Percentiles rank a stretch among this genome's conserved stretches.
Evolutionary conservation across 2,329 filamentous ascomycete genomes (phyloP).

Genomic region (Talaromyces sp.): DNA sequence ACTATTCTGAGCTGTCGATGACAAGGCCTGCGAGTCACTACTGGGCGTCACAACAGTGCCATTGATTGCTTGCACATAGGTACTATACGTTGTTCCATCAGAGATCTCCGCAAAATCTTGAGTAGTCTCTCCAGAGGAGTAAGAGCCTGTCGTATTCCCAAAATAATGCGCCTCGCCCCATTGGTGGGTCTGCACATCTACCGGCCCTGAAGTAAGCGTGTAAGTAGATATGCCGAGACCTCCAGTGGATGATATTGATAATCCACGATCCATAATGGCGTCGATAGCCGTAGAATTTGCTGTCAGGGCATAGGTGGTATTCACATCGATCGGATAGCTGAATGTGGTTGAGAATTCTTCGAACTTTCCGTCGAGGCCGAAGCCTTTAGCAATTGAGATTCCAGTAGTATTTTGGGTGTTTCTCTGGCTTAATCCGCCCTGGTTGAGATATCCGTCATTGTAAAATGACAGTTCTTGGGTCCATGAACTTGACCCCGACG

Average conservation of each 20-base stretch:
- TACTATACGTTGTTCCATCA: conserved; percentile 23
- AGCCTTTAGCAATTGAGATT: conserved; percentile 22
- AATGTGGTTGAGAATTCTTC: conserved; percentile 41
- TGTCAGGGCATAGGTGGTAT: conserved; percentile 48
- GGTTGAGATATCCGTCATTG: conserved; percentile 55
- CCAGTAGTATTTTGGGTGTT: conserved; percentile 54
- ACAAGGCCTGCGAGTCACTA: conserved; percentile 5
- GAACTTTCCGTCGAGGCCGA: conserved; percentile 37
- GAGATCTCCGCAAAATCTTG: conserved; percentile 26
- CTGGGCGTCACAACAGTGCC: conserved; percentile 26
- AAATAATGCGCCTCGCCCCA: conserved; percentile 30
- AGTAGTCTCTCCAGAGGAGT: conserved; percentile 28
- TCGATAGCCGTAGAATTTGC: conserved; percentile 50
- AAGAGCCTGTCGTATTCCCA: conserved; percentile 24
- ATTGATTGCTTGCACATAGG: conserved; percentile 27
- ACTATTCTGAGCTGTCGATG: conserved; percentile 6
- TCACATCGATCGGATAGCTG: conserved; percentile 60
- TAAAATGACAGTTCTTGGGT: conserved; percentile 56
- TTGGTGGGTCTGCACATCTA: conserved; percentile 28
- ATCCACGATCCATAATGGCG: conserved; percentile 49
- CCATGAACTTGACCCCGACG: conserved; percentile 53
- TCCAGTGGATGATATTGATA: conserved; percentile 43
- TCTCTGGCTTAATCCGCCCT: conserved; percentile 54
- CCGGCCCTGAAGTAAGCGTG: conserved; percentile 45
- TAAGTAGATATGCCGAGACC: conserved; percentile 56